phyloP scores from a whole-genome alignment of 2,329 filamentous ascomycete genomes.

The Periconia macrospinosa region DNA sequence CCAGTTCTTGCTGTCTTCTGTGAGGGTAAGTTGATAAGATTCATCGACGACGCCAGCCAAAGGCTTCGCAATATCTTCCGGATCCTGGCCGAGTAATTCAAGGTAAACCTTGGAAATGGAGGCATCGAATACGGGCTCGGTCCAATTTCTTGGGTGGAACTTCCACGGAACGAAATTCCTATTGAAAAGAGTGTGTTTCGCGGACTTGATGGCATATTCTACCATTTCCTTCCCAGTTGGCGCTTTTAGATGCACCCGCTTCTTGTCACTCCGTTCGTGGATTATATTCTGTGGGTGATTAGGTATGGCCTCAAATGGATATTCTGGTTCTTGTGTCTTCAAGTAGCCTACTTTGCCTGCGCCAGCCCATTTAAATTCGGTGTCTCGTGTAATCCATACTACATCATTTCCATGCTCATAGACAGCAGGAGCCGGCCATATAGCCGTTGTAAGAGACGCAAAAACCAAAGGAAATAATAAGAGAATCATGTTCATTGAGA shows the following conservation, averaged over 20 bases:
- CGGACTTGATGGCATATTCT: constrained; percentile 53
- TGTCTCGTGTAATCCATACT: constrained; percentile 44
- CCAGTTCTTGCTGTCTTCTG: constrained; percentile 60
- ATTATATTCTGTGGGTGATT: constrained; percentile 9
- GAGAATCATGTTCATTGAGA: constrained; percentile 24
- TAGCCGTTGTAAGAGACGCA: constrained; percentile 31
- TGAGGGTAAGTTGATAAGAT: constrained; percentile 70
- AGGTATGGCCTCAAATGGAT: constrained; percentile 9
- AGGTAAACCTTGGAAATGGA: constrained; percentile 65
- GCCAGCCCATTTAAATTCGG: constrained; percentile 39
- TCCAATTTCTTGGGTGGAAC: constrained; percentile 64
- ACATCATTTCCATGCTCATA: constrained; percentile 43
- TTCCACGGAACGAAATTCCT: constrained; percentile 78
- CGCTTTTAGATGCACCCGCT: background rate
- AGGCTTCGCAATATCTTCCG: constrained; percentile 60
- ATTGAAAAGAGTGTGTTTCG: constrained; percentile 66
- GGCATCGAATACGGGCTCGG: constrained; percentile 61
- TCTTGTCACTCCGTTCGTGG: background rate
- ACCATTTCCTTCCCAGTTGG: constrained; percentile 55
- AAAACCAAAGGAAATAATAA: constrained; percentile 19
- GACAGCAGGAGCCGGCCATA: constrained; percentile 47
- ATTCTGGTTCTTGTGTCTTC: constrained; percentile 14
- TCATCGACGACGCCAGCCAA: constrained; percentile 69
- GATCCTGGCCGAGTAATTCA: constrained; percentile 60
- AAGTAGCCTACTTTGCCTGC: constrained; percentile 33